phyloP scores from a whole-genome alignment of 2,329 filamentous ascomycete species.

The Talaromyces sp. region DNA sequence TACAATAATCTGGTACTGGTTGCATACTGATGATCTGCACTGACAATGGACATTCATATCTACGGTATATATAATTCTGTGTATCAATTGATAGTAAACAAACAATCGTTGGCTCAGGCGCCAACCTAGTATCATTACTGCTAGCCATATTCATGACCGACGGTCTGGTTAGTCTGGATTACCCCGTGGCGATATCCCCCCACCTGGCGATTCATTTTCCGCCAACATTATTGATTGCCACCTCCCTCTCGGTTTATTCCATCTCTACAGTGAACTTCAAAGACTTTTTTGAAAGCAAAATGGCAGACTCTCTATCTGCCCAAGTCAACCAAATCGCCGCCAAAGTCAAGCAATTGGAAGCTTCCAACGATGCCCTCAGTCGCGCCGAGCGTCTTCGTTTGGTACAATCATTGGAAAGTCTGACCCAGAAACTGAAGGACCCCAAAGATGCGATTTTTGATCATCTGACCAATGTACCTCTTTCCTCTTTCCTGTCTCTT shows the following conservation, averaged over 20 bases:
- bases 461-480: conserved; percentile 21
- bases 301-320: conserved; percentile 6
- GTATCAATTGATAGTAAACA: too few species aligned
- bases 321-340: conserved; percentile 11
- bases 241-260: not conserved
- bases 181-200: not conserved
- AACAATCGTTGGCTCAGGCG: not conserved
- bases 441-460: conserved; percentile 21
- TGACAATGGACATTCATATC: too few species aligned
- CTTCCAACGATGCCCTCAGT: conserved; percentile 2
- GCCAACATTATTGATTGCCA: not conserved
- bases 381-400: conserved; percentile 12
- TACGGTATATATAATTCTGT: too few species aligned
- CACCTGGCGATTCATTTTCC: not conserved
- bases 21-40: too few species aligned
- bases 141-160: not conserved
- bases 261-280: not conserved
- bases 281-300: not conserved
- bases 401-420: conserved; percentile 11
- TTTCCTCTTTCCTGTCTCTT: not conserved
- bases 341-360: conserved; percentile 10
- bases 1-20: too few species aligned
- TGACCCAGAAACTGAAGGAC: conserved; percentile 19
- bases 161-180: not conserved
- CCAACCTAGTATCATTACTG: too few species aligned